These are phyloP conservation scores for Rhodotorula sp. DNA, from an alignment of 1,284 basidiomycete species.

Conservation along the genomic window DNA sequence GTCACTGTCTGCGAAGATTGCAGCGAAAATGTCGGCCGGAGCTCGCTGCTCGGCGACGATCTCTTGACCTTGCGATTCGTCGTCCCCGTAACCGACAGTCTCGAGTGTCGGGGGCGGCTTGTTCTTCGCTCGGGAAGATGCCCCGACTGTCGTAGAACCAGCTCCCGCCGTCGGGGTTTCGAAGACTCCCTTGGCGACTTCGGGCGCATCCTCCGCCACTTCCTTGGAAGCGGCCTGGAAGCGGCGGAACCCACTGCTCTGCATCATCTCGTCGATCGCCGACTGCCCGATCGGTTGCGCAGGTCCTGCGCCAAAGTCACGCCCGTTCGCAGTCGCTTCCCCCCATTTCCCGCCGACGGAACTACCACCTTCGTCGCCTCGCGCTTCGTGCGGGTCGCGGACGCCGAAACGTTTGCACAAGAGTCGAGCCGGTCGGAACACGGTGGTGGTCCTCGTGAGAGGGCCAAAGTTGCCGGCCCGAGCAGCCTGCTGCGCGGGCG, in stretches of 20 bases:
- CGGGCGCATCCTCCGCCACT: slow-evolving; percentile 9
- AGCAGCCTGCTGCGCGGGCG: slow-evolving; percentile 76
- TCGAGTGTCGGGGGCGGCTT: slow-evolving; percentile 37
- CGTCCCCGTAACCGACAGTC: slow-evolving; percentile 76
- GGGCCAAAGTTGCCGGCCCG: slow-evolving; percentile 80
- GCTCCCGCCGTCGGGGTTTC: background rate
- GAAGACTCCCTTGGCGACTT: slow-evolving; percentile 21
- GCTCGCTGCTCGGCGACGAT: slow-evolving; percentile 83
- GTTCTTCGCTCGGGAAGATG: background rate
- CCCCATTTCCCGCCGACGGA: slow-evolving; percentile 28
- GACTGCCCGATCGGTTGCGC: slow-evolving; percentile 31
- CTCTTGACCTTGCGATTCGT: slow-evolving; percentile 79
- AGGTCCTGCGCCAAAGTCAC: slow-evolving; percentile 10
- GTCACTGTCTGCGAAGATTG: slow-evolving; percentile 56
- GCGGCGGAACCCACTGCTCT: slow-evolving; percentile 24
- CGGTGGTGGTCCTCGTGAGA: slow-evolving; percentile 65
- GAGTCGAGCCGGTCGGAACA: slow-evolving; percentile 74
- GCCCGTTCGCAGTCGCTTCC: slow-evolving; percentile 30
- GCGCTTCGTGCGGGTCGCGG: slow-evolving; percentile 68
- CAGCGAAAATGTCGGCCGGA: slow-evolving; percentile 88
- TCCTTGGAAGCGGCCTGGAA: slow-evolving; percentile 22
- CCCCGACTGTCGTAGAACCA: background rate
- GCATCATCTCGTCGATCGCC: slow-evolving; percentile 40
- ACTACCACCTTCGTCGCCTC: background rate
- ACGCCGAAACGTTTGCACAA: slow-evolving; percentile 95